A percentile compares a stretch with the other conserved stretches of the same genome.
These are phyloP conservation scores for Fraxinus platypoda DNA, from an alignment of 305 asterid genomes.

Conservation along the genomic window DNA sequence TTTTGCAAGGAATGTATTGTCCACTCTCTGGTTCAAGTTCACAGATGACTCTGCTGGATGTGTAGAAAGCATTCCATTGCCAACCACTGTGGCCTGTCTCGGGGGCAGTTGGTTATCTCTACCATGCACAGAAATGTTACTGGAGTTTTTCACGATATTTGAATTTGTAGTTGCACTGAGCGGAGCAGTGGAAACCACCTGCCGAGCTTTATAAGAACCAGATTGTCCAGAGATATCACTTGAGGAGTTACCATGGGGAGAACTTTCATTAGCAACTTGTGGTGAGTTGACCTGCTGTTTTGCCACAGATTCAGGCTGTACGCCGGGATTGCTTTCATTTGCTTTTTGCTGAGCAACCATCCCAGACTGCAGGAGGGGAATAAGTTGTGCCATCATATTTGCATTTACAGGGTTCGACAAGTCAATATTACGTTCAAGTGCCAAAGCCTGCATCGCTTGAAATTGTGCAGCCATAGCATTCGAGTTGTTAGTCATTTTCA, in stretches of 20 bases:
- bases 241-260: conserved; percentile 80
- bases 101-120: conserved; percentile 74
- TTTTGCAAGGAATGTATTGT: conserved; percentile 49
- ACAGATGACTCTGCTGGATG: conserved; percentile 53
- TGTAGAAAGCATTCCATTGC: conserved; percentile 63
- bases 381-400: conserved; percentile 67
- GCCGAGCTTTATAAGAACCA: conserved; percentile 78
- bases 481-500: conserved; percentile 58
- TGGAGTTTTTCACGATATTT: conserved; percentile 42
- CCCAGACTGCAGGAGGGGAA: conserved; percentile 80
- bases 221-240: conserved; percentile 84
- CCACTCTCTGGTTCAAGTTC: conserved; percentile 66
- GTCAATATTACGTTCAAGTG: conserved; percentile 87
- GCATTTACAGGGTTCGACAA: conserved; percentile 90
- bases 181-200: conserved; percentile 54
- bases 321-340: conserved; percentile 52
- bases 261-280: conserved; percentile 65
- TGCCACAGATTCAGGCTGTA: conserved; percentile 49
- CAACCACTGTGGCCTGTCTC: conserved; percentile 60
- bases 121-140: conserved; percentile 54
- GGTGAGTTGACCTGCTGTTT: conserved; percentile 72
- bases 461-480: conserved; percentile 79
- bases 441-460: conserved; percentile 93
- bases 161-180: conserved; percentile 49
- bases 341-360: conserved; percentile 74